phyloP scores from a whole-genome alignment of 2,329 filamentous ascomycete species.

The Westerdykella ornata region DNA sequence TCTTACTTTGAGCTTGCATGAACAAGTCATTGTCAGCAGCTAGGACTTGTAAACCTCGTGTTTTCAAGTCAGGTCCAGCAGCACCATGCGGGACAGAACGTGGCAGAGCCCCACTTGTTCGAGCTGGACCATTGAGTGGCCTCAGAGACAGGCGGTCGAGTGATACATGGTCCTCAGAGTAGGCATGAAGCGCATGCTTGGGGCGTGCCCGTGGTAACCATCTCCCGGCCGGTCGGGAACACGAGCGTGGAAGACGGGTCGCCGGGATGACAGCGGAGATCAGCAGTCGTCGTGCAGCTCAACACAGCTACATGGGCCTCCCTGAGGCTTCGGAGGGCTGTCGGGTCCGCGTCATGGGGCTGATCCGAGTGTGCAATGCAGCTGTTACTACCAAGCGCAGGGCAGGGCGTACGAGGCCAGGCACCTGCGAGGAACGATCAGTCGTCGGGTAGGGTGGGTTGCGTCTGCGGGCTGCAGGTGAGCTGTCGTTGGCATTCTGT shows the following conservation, averaged over 20 bases:
- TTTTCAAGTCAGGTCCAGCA: not conserved
- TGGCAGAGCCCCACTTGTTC: constrained; percentile 1
- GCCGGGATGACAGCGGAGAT: not conserved
- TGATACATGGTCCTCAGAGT: not conserved
- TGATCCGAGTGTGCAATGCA: not conserved
- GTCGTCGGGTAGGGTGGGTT: no score
- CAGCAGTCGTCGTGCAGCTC: not conserved
- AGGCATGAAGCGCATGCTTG: not conserved
- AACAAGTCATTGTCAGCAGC: constrained; percentile 1
- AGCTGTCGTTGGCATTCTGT: no score
- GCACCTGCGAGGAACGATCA: no score
- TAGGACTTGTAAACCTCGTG: not conserved
- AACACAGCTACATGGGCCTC: not conserved
- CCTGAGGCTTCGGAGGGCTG: not conserved
- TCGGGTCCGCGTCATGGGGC: not conserved
- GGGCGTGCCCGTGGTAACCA: not conserved
- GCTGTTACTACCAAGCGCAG: not conserved
- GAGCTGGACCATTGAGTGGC: not conserved
- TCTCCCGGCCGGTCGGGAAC: not conserved
- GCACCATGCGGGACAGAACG: constrained; percentile 1
- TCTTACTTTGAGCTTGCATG: constrained; percentile 5
- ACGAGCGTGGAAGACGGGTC: not conserved
- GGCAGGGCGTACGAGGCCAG: not conserved
- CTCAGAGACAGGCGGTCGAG: not conserved
- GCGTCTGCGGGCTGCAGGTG: no score